Evolutionary conservation across 805 yeast species (phyloP).

Genomic region (Candida insectorum): DNA sequence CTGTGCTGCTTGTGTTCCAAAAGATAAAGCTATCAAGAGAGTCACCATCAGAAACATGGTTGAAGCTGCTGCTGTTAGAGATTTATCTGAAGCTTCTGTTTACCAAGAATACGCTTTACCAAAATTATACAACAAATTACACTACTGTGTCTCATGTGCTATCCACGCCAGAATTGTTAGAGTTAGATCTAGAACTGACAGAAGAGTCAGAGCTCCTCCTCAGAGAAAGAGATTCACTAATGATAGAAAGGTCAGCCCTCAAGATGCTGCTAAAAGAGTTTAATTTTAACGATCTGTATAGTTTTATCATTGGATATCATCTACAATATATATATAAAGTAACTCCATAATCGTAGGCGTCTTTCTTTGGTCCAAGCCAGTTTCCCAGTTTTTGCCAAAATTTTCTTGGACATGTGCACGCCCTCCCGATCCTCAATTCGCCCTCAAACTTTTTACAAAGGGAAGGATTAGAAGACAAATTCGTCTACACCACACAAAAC

Average conservation of each 20-base stretch:
- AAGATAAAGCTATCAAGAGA: constrained; percentile 99
- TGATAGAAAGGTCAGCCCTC: constrained; percentile 94
- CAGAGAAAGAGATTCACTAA: constrained; percentile 97
- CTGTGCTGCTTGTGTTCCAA: constrained; percentile 99
- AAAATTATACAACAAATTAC: constrained; percentile 98
- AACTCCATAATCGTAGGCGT: neutral
- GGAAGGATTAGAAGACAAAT: too few relatives aligned
- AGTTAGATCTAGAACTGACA: constrained; percentile 98
- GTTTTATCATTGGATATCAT: constrained; percentile 8
- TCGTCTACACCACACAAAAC: too few relatives aligned
- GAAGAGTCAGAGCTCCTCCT: constrained; percentile 99
- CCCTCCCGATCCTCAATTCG: too few relatives aligned
- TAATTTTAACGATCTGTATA: constrained; percentile 11
- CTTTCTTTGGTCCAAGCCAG: neutral
- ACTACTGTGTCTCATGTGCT: constrained; percentile 99
- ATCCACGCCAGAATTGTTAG: constrained; percentile 99
- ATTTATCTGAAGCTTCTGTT: constrained; percentile 98
- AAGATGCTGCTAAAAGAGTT: constrained; percentile 96
- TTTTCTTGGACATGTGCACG: constrained; percentile 2
- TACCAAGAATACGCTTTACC: constrained; percentile 99
- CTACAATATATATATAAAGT: constrained; percentile 2
- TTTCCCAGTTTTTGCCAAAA: too few relatives aligned
- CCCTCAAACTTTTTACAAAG: constrained; percentile 8
- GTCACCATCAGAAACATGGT: constrained; percentile 99
- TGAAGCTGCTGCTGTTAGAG: constrained; percentile 99